Evolutionary conservation across 306 rosid genomes (phyloP).

Genomic region (Castanospermum australe): DNA sequence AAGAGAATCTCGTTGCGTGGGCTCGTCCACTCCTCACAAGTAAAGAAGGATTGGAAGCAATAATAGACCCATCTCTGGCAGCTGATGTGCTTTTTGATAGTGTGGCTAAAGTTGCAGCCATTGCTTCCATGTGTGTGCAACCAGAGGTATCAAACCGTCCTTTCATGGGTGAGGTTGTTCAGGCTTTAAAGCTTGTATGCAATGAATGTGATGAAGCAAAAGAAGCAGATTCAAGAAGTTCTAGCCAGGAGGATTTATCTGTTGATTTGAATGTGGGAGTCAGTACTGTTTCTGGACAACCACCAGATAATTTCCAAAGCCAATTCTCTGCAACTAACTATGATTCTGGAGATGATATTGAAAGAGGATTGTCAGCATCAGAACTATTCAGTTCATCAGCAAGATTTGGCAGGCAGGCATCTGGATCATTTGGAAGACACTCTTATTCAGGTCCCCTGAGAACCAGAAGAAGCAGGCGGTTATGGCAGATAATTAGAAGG

Average conservation of each 20-base stretch:
- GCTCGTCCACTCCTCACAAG: constrained; percentile 78
- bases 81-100: constrained; percentile 57
- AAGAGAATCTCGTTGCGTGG: constrained; percentile 87
- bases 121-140: constrained; percentile 92
- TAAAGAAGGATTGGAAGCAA: constrained; percentile 58
- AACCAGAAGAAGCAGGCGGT: constrained; percentile 47
- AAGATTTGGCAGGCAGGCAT: constrained; percentile 37
- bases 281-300: constrained; percentile 41
- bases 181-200: constrained; percentile 84
- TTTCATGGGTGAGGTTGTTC: constrained; percentile 93
- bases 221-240: constrained; percentile 46
- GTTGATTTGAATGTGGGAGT: constrained; percentile 32
- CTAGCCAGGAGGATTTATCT: constrained; percentile 50
- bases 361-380: constrained; percentile 51
- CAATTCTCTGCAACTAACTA: constrained; percentile 44
- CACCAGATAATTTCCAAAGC: constrained; percentile 43
- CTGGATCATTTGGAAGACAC: constrained; percentile 60
- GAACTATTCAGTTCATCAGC: constrained; percentile 51
- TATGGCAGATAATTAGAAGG: constrained; percentile 68
- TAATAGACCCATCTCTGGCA: constrained; percentile 56
- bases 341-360: constrained; percentile 43
- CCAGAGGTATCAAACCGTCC: constrained; percentile 88
- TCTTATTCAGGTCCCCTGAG: constrained; percentile 68
- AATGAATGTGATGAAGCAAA: constrained; percentile 60
- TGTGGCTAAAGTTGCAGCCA: constrained; percentile 87